These are phyloP conservation scores for Aegilops sharonensis DNA, from an alignment of 176 grass and related monocot genomes.

Conservation along the genomic window DNA sequence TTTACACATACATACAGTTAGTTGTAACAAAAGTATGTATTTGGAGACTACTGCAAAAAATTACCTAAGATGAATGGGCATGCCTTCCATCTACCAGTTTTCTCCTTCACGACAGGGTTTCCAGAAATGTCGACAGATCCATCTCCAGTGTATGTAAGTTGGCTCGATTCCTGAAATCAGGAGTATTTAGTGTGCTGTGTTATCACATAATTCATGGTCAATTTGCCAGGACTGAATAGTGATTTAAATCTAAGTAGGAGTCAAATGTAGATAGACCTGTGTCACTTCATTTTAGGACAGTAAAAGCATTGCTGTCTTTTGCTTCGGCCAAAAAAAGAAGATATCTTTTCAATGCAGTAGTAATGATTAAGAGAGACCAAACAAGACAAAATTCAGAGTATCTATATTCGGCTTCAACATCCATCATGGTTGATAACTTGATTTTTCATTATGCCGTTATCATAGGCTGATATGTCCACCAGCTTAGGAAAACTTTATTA, in stretches of 20 bases:
- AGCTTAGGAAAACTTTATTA: not conserved
- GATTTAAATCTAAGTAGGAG: not conserved
- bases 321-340: too few species aligned
- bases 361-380: not conserved
- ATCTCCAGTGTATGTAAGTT: constrained; percentile 69
- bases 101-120: constrained; percentile 67
- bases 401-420: not conserved
- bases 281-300: not conserved
- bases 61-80: constrained; percentile 90
- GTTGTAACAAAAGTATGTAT: not conserved
- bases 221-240: not conserved
- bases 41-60: not conserved
- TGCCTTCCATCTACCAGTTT: constrained; percentile 84
- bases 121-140: constrained; percentile 71
- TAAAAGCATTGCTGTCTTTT: not conserved
- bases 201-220: not conserved
- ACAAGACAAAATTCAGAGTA: not conserved
- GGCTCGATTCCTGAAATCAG: constrained; percentile 46
- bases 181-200: not conserved
- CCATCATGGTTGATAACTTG: not conserved
- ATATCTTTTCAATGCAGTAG: too few species aligned
- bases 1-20: not conserved
- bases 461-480: not conserved
- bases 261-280: not conserved
- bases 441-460: not conserved